These are phyloP conservation scores for Echria macrotheca DNA, from an alignment of 495 filamentous ascomycete species.

Conservation along the genomic window DNA sequence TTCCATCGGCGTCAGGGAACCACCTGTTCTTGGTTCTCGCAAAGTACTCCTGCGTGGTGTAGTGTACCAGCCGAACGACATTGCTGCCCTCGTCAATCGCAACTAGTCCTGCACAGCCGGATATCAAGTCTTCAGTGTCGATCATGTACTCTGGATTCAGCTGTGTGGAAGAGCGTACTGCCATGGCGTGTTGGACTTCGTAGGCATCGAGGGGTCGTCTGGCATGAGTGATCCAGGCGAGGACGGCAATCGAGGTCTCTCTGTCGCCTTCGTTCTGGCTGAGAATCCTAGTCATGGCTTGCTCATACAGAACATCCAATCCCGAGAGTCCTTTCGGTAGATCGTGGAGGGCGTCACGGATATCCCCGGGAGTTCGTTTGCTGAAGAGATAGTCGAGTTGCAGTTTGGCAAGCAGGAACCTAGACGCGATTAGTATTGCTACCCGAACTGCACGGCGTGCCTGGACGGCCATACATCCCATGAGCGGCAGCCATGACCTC, in stretches of 20 bases:
- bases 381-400: conserved; percentile 3
- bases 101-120: conserved; percentile 50
- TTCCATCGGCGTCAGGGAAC: conserved; percentile 31
- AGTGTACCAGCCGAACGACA: conserved; percentile 50
- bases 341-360: not conserved
- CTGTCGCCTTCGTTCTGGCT: not conserved
- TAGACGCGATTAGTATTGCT: not conserved
- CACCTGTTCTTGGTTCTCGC: conserved; percentile 28
- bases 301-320: not conserved
- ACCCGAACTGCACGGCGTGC: not conserved
- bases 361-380: not conserved
- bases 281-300: conserved; percentile 2
- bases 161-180: conserved; percentile 22
- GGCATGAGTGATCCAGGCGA: conserved; percentile 5
- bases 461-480: not conserved
- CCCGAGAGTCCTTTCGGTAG: not conserved
- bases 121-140: conserved; percentile 34
- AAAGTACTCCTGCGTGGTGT: conserved; percentile 51
- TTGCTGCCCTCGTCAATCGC: conserved; percentile 41
- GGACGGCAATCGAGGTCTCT: not conserved
- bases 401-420: conserved; percentile 8
- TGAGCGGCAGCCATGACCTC: not conserved
- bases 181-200: conserved; percentile 5
- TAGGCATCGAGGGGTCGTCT: not conserved
- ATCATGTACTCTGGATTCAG: conserved; percentile 39